These are phyloP conservation scores for Rhododendron kiyosumense DNA, from an alignment of 148 eudicot genomes.

Conservation along the genomic window DNA sequence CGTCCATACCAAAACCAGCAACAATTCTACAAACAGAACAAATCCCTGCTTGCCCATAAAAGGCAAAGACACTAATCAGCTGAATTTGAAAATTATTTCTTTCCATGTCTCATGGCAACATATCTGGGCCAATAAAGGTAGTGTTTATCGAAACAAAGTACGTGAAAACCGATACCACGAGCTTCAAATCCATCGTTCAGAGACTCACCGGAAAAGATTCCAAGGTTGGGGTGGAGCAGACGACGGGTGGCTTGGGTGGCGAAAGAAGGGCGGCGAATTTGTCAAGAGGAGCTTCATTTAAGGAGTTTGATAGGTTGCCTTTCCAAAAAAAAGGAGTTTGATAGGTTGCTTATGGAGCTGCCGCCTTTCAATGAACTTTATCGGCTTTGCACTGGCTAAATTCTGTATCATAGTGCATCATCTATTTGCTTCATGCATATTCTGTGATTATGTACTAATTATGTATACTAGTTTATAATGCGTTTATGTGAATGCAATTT, in stretches of 20 bases:
- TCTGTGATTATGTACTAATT: background rate
- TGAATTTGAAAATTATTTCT: background rate
- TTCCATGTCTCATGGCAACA: constrained; percentile 4
- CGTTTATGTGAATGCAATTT: background rate
- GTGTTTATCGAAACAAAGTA: constrained; percentile 66
- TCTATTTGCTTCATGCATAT: background rate
- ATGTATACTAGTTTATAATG: no score
- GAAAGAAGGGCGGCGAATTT: constrained; percentile 3
- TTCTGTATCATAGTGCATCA: background rate
- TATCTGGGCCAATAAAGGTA: constrained; percentile 38
- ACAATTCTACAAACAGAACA: background rate
- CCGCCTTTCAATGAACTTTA: constrained; percentile 36
- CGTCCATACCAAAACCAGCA: background rate
- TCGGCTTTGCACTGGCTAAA: background rate
- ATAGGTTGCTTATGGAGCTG: constrained; percentile 32
- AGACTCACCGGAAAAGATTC: constrained; percentile 69
- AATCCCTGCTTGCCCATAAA: background rate
- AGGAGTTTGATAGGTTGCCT: constrained; percentile 31
- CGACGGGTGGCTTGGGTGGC: background rate
- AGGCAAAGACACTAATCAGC: background rate
- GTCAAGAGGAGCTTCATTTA: constrained; percentile 29
- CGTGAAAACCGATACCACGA: constrained; percentile 60
- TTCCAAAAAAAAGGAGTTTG: constrained; percentile 37
- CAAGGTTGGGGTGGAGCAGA: background rate
- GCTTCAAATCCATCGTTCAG: constrained; percentile 85